These are phyloP conservation scores for Amphirosellinia nigrospora DNA, from an alignment of 495 filamentous ascomycete species.

Conservation along the genomic window DNA sequence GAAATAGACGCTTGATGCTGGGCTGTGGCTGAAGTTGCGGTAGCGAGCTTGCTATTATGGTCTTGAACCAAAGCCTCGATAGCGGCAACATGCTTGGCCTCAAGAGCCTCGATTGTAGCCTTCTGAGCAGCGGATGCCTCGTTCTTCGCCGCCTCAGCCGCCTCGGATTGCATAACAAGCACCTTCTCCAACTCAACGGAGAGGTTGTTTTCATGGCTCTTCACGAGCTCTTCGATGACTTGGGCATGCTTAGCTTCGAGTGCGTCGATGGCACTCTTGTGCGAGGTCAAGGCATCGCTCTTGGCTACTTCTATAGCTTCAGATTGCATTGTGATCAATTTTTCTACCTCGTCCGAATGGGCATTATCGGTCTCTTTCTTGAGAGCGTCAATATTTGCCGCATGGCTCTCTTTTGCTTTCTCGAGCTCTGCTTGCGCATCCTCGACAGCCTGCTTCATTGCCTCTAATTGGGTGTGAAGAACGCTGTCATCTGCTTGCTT, in stretches of 20 bases:
- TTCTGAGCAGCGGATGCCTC: conserved; percentile 39
- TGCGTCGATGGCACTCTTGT: conserved; percentile 46
- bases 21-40: conserved; percentile 29
- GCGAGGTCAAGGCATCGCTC: conserved; percentile 39
- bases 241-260: conserved; percentile 50
- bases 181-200: conserved; percentile 55
- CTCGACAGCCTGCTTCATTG: conserved; percentile 41
- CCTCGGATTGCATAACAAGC: conserved; percentile 49
- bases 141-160: conserved; percentile 47
- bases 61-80: conserved; percentile 51
- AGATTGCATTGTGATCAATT: conserved; percentile 51
- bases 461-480: conserved; percentile 36
- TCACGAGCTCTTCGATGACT: conserved; percentile 49
- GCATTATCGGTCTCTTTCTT: conserved; percentile 52
- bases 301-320: conserved; percentile 50
- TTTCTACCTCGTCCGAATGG: conserved; percentile 56
- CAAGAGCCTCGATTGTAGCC: conserved; percentile 45
- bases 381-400: conserved; percentile 44
- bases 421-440: conserved; percentile 46
- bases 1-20: conserved; percentile 33
- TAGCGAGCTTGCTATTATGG: conserved; percentile 39
- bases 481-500: conserved; percentile 38
- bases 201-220: conserved; percentile 43
- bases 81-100: conserved; percentile 46
- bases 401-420: conserved; percentile 47